Percentiles rank a stretch among this genome's conserved stretches.
Conservation (phyloP, 495 filamentous ascomycete species). For the Echria macrotheca region DNA sequence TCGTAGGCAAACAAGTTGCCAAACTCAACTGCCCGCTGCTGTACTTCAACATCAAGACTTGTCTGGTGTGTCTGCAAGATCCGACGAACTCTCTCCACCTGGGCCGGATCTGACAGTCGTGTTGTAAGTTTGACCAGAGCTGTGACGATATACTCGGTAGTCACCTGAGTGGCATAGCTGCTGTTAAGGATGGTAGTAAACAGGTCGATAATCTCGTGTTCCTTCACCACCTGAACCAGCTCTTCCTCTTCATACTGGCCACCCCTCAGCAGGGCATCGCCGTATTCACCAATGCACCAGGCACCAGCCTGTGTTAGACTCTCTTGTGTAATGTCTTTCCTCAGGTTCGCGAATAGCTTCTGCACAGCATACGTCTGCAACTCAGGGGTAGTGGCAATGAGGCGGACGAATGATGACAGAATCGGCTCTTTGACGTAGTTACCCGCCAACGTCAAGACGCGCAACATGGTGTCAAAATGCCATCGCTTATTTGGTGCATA, state of each 20-base stretch:
- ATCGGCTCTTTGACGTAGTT: slow-evolving; percentile 98
- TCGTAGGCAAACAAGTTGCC: slow-evolving; percentile 88
- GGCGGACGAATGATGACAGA: slow-evolving; percentile 88
- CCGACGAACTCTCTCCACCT: slow-evolving; percentile 77
- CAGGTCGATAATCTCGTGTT: slow-evolving; percentile 85
- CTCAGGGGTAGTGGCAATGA: slow-evolving; percentile 91
- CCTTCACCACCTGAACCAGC: slow-evolving; percentile 79
- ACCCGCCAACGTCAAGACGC: slow-evolving; percentile 90
- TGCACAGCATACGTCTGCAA: slow-evolving; percentile 94
- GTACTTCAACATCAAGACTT: slow-evolving; percentile 87
- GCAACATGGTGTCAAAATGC: slow-evolving; percentile 95
- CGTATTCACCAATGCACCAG: slow-evolving; percentile 99
- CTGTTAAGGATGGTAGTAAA: slow-evolving; percentile 89
- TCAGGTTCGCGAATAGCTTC: slow-evolving; percentile 83
- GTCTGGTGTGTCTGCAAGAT: slow-evolving; percentile 69
- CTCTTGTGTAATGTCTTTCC: slow-evolving; percentile 95
- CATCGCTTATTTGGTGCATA: slow-evolving; percentile 95
- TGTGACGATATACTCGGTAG: slow-evolving; percentile 92
- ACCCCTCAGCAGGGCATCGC: slow-evolving; percentile 77
- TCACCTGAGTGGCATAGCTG: slow-evolving; percentile 81
- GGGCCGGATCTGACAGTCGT: slow-evolving; percentile 71
- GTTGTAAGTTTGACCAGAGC: slow-evolving; percentile 94
- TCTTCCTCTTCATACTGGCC: slow-evolving; percentile 96
- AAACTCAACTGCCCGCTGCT: slow-evolving; percentile 93
- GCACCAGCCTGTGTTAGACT: slow-evolving; percentile 86